Conservation (phyloP, 2,329 filamentous ascomycete genomes). For the Fusarium compactum region DNA sequence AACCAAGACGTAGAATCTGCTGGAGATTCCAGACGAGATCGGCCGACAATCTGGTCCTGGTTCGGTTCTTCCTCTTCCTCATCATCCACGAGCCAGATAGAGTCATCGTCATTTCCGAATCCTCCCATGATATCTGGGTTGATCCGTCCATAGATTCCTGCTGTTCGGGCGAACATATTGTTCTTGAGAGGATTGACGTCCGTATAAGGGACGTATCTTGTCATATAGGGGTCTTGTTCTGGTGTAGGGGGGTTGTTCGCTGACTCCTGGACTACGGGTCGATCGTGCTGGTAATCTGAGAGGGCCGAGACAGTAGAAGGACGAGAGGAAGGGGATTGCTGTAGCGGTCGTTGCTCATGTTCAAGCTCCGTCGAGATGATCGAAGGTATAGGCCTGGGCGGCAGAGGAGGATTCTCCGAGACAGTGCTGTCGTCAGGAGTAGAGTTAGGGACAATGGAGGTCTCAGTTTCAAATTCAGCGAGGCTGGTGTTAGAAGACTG, state of each 20-base stretch:
- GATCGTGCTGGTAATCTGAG: neutral
- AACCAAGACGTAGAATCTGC: neutral
- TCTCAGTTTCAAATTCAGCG: neutral
- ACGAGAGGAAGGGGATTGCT: constrained; percentile 3
- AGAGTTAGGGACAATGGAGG: neutral
- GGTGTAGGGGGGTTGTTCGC: neutral
- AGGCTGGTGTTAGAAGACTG: neutral
- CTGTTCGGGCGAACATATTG: constrained; percentile 46
- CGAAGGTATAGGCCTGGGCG: constrained; percentile 7
- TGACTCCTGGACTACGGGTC: neutral
- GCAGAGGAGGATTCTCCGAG: neutral
- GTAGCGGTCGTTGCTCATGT: constrained; percentile 1
- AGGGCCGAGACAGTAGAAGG: constrained; percentile 12
- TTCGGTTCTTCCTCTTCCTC: constrained; percentile 47
- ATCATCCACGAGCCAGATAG: constrained; percentile 49
- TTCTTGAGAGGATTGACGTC: constrained; percentile 44
- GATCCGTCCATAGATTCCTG: constrained; percentile 48
- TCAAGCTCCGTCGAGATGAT: constrained; percentile 1
- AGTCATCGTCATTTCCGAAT: constrained; percentile 50
- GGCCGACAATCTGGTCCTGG: constrained; percentile 13
- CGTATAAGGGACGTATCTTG: constrained; percentile 42
- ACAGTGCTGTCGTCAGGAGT: neutral
- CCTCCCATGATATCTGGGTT: constrained; percentile 50
- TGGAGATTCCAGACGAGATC: neutral
- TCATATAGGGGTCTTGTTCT: constrained; percentile 19